Conservation (phyloP, 306 rosid genomes). For the Calophaca sinica region DNA sequence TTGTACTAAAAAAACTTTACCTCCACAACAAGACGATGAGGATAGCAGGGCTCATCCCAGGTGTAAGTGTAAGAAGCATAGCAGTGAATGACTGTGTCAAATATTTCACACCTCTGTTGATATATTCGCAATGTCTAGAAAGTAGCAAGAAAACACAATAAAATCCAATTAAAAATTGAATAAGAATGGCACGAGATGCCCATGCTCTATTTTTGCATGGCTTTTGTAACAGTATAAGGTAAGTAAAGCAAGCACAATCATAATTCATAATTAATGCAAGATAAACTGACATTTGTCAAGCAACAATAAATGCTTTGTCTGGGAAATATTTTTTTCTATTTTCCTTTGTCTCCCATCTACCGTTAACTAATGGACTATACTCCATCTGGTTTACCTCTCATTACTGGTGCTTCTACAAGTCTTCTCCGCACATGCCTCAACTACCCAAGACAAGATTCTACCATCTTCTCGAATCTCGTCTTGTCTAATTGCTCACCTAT, state of each 20-base stretch:
- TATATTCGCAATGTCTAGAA: conserved; percentile 84
- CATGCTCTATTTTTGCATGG: neutral
- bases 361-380: neutral
- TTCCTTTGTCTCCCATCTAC: neutral
- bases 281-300: conserved; percentile 9
- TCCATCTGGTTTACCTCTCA: conserved; percentile 8
- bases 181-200: neutral
- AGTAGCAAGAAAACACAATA: conserved; percentile 43
- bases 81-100: conserved; percentile 78
- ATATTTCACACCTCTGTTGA: conserved; percentile 89
- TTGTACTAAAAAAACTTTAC: conserved; percentile 48
- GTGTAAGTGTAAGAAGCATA: conserved; percentile 82
- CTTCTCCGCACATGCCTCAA: neutral
- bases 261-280: conserved; percentile 5
- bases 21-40: conserved; percentile 91
- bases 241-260: conserved; percentile 32
- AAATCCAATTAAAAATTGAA: conserved; percentile 31
- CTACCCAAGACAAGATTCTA: no score
- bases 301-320: neutral
- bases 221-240: neutral
- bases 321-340: neutral
- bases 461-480: no score
- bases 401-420: neutral
- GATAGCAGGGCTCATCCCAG: conserved; percentile 97
- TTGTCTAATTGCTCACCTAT: no score